Base-by-base conservation (phyloP, 768 basidiomycete genomes). In the Termitomyces sp. region DNA sequence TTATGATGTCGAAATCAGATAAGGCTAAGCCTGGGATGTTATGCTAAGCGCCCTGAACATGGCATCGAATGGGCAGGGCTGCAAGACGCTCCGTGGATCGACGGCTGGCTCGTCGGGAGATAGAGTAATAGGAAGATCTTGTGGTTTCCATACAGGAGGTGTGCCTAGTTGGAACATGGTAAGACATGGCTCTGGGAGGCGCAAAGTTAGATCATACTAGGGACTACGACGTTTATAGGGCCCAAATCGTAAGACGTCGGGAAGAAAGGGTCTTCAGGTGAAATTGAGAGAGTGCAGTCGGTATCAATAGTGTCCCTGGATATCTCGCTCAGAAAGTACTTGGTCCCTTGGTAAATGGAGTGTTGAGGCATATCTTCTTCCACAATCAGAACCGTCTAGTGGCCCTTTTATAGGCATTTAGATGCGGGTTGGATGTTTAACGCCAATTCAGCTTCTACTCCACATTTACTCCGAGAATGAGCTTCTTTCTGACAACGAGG, bases 191-290 rank as follows among this genome's bases (percentile, higher is more conserved):
- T 23, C 2, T 16, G 13, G 5, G 16, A 5, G 13, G n/a, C 20
- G 9, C 16, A 44, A 32, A 13, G 50, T 16, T 13, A 13, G 18
- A 16, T 13, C 52, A 27, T 35, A 61, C 59, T 45, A 41, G 60
- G 60, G 10, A 54, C 57, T 12, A 59, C 56, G 25, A 58, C 47
- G 20, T 41, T 48, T 9, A 11, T 38, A 18, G 55, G 56, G 23
- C 62, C 62, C 48, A 61, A 27, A 50, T 61, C 57, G 27, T 56
- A 61, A 13, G 62, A 61, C 7, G 55, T 59, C 7, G 50, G 54
- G 25, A 53, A 57, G 25, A 36, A 49, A 10, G 29, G 16, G 32
- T 57, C 47, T 54, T 60, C 45, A 6, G 29, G 62, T 3, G 59
- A 48, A 31, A 60, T 46, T n/a, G 52, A 32, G 23, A 53, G 53